Evolutionary conservation across 1,139 yeast species (phyloP).

Genomic region (Saccharomycopsis crataegensis): DNA sequence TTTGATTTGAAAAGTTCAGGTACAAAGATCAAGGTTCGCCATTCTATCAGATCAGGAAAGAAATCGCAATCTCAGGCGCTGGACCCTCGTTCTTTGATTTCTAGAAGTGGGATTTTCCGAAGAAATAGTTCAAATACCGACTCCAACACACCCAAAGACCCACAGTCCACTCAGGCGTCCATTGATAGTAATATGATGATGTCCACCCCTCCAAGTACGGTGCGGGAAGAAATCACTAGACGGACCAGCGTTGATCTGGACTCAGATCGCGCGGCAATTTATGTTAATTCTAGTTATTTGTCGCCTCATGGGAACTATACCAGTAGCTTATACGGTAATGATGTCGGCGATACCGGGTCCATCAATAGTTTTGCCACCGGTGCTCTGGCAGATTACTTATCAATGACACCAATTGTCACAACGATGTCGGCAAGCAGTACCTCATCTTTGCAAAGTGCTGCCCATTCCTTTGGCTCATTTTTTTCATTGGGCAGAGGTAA

Average conservation of each 20-base stretch:
- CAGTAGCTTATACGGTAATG: too few relatives aligned
- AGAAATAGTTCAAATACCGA: neutral
- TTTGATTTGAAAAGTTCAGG: constrained; percentile 20
- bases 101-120: constrained; percentile 1
- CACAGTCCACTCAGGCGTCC: neutral
- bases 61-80: constrained; percentile 5
- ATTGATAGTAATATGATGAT: neutral
- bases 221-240: too few relatives aligned
- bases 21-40: constrained; percentile 19
- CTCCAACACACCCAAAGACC: neutral
- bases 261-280: too few relatives aligned
- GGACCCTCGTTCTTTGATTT: neutral
- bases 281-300: too few relatives aligned
- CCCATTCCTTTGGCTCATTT: constrained; percentile 19
- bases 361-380: constrained; percentile 15
- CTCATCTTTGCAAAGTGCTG: constrained; percentile 20
- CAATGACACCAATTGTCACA: constrained; percentile 16
- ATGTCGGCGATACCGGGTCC: constrained; percentile 9
- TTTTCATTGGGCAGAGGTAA: constrained; percentile 10
- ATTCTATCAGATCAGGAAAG: constrained; percentile 18
- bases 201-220: too few relatives aligned
- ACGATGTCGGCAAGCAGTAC: constrained; percentile 19
- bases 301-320: too few relatives aligned
- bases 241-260: too few relatives aligned
- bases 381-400: constrained; percentile 5